phyloP scores from a whole-genome alignment of 306 rosid species.

The Psophocarpus tetragonolobus region DNA sequence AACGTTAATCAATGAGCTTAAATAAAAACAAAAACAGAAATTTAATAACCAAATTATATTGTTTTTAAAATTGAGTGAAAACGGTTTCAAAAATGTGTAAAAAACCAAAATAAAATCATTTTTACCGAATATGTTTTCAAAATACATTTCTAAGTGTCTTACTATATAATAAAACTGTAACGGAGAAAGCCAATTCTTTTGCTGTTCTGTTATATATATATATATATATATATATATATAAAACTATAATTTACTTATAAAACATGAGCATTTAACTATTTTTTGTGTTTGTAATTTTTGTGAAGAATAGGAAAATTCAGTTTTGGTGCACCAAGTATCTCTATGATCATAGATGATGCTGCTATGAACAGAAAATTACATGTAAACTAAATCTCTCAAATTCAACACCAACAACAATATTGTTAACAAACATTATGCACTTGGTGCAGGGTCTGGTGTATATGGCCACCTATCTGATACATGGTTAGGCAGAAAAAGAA shows the following conservation, averaged over 20 bases:
- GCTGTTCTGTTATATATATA: too few species aligned
- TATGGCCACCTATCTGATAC: slow-evolving; percentile 36
- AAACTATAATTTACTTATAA: background rate
- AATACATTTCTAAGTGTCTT: too few species aligned
- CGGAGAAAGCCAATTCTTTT: background rate
- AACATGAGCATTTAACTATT: background rate
- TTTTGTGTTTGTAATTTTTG: background rate
- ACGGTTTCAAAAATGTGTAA: too few species aligned
- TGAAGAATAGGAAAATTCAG: background rate
- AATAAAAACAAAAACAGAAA: too few species aligned
- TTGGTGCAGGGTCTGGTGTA: slow-evolving; percentile 35
- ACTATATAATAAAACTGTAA: background rate
- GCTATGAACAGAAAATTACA: background rate
- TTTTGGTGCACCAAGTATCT: background rate
- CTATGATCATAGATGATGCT: background rate
- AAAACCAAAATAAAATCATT: too few species aligned
- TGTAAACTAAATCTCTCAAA: background rate
- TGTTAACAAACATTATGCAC: background rate
- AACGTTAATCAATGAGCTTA: too few species aligned
- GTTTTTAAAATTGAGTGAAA: too few species aligned
- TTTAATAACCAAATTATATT: too few species aligned
- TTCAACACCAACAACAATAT: background rate
- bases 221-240: too few species aligned
- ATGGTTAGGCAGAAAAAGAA: slow-evolving; percentile 40
- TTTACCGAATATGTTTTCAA: too few species aligned